Base-by-base conservation (phyloP, 495 filamentous ascomycete species). In the Achaetomiella virescens region DNA sequence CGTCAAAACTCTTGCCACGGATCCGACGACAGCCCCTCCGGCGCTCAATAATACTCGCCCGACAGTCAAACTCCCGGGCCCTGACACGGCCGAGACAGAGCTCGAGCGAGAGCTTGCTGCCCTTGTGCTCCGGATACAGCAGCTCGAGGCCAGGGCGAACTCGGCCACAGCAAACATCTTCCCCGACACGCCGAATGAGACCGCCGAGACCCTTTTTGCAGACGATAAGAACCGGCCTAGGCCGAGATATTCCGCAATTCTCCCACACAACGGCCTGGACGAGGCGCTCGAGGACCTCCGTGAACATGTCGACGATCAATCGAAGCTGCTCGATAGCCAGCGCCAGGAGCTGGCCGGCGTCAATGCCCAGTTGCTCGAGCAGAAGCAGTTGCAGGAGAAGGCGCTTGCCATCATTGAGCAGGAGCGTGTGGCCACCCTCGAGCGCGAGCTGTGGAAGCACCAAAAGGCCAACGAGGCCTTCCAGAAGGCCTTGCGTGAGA, bases 401-500 rank as follows among this genome's bases (percentile, higher is more conserved):
- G 81, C 84, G 2, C 71, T 82, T 20, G 75, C 77, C 42, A 68
- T 75, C 18, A 71, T 79, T 29, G 78, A 82, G 62, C 71, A 79
- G 42, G 76, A 79, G 54, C 72, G 77, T 9, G 78, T 82, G 12
- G 73, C 76, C 1, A 72, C 76, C 4, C 74, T 98, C 29, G 91
- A 97, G 70, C 81, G 93, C 15, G 95, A 99, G 71, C 77, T 99
- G 45, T 87, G 84, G 74, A 99, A 97, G 69, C 89, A 96, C 64
- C 90, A 96, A 60, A 91, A 97, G 74, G 93, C 95, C 60, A 99
- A 99, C 71, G 88, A 96, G 65, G 95, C 93, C 62, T 99, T 97
- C 79, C 90, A 96, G 64, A 99, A 97, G 72, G 91, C 92, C 17
- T 73, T 99, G 27, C 84, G 90, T 53, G 93, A 99, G 71, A 99